Conservation (phyloP, 1,284 basidiomycete species). For the Cystobasidium sp. region DNA sequence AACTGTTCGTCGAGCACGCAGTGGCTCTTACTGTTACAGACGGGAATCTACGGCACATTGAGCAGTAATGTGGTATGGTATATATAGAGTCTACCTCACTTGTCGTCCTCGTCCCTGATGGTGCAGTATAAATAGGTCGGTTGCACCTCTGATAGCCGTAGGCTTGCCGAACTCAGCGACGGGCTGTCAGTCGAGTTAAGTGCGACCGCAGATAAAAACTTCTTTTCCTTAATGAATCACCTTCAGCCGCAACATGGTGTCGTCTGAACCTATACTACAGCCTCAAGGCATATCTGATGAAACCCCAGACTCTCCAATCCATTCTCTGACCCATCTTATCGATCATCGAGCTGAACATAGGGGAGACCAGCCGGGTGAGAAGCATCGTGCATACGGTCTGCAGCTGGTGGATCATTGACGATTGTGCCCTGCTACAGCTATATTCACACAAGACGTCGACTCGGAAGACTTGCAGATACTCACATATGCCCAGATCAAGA, state of each 20-base stretch:
- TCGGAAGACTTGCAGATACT: constrained; percentile 2
- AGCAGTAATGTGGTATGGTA: too few species aligned
- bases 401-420: too few species aligned
- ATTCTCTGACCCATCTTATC: constrained; percentile 24
- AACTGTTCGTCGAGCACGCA: too few species aligned
- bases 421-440: not conserved
- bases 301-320: constrained; percentile 5
- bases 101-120: not conserved
- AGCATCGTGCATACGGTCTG: not conserved
- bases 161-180: not conserved
- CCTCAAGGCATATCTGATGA: constrained; percentile 31
- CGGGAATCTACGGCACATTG: too few species aligned
- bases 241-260: not conserved
- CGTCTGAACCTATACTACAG: constrained; percentile 9
- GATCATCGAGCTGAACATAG: constrained; percentile 20
- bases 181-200: too few species aligned
- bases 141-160: constrained; percentile 2
- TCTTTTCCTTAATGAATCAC: not conserved
- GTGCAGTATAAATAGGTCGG: constrained; percentile 3
- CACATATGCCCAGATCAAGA: constrained; percentile 11
- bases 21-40: too few species aligned
- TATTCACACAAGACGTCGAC: constrained; percentile 3
- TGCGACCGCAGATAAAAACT: not conserved
- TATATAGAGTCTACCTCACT: not conserved
- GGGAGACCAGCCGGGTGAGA: constrained; percentile 15